Conservation (phyloP, 345 rosid species). For the Limnanthes douglasii region DNA sequence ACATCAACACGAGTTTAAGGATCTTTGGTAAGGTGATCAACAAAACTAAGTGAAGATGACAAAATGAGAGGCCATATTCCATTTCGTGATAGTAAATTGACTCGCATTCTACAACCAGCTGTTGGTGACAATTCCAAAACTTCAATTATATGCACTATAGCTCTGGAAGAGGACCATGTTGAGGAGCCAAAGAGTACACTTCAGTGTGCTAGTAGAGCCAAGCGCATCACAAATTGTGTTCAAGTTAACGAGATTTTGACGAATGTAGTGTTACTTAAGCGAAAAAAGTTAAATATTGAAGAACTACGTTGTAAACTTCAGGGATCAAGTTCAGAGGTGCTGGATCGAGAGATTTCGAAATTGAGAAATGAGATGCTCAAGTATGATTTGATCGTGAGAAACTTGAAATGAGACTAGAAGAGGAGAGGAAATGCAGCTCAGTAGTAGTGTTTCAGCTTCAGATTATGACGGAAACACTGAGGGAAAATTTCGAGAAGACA, state of each 20-base stretch:
- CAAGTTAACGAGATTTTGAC: conserved; percentile 96
- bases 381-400: no score
- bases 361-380: no score
- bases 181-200: conserved; percentile 96
- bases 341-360: no score
- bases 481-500: no score
- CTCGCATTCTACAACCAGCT: conserved; percentile 96
- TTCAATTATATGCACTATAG: conserved; percentile 88
- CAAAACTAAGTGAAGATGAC: conserved; percentile 68
- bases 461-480: no score
- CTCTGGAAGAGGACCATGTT: conserved; percentile 94
- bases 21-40: conserved; percentile 91
- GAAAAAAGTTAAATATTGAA: no score
- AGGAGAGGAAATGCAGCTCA: no score
- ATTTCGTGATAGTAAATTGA: conserved; percentile 93
- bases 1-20: conserved; percentile 95
- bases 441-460: no score
- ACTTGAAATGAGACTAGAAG: no score
- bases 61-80: conserved; percentile 93
- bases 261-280: no score
- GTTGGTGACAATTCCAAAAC: conserved; percentile 97
- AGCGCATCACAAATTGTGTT: conserved; percentile 82
- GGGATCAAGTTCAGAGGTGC: no score
- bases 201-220: conserved; percentile 94
- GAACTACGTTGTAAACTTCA: no score